phyloP scores from a whole-genome alignment of 1,139 yeast species.

The Saccharomyces hybrid region DNA sequence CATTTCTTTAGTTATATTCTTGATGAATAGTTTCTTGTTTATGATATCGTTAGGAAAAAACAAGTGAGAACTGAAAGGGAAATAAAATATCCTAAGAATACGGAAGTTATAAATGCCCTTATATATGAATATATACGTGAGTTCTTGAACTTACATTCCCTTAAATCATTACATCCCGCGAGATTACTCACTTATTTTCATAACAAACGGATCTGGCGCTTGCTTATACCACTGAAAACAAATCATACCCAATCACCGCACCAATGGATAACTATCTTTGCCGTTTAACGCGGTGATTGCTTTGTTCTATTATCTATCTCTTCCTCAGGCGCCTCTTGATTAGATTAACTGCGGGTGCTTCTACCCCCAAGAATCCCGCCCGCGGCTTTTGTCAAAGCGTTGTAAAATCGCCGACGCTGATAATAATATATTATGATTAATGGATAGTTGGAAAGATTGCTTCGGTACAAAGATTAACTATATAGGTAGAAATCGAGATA shows the following conservation, averaged over 20 bases:
- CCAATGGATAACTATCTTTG: background rate
- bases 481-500: background rate
- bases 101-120: background rate
- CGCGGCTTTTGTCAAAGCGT: background rate
- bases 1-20: slow-evolving; percentile 18
- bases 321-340: background rate
- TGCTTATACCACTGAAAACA: background rate
- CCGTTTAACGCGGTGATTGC: background rate
- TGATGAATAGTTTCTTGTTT: background rate
- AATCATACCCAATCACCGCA: background rate
- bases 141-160: background rate
- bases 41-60: background rate
- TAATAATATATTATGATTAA: background rate
- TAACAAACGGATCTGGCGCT: background rate
- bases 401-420: background rate
- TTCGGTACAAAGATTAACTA: background rate
- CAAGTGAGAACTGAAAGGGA: background rate
- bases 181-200: background rate
- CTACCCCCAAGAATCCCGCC: background rate
- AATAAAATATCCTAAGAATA: background rate
- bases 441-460: background rate
- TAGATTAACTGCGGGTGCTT: background rate
- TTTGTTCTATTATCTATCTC: background rate
- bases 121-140: background rate
- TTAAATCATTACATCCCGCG: slow-evolving; percentile 1